Conservation (phyloP, 139 green algal genomes). For the Chlorokybus atmophyticus region DNA sequence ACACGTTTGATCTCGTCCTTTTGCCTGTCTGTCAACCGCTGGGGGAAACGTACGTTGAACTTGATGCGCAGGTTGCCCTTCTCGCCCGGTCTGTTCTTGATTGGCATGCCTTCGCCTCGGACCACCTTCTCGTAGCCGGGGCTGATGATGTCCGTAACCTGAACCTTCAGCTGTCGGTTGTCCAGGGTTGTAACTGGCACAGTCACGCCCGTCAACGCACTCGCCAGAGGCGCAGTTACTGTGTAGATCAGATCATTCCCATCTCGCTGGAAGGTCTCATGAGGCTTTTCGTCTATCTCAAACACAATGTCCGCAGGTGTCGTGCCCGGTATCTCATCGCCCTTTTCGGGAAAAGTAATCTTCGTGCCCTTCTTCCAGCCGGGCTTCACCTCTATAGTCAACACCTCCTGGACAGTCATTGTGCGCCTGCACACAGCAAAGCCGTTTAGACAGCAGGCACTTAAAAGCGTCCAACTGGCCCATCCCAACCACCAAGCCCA, state of each 20-base stretch:
- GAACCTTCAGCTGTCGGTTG: conserved; percentile 13
- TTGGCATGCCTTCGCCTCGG: conserved; percentile 31
- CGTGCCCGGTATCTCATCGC: conserved; percentile 63
- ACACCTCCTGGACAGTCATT: conserved; percentile 53
- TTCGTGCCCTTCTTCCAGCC: conserved; percentile 91
- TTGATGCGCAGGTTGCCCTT: conserved; percentile 30
- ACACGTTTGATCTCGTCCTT: conserved; percentile 16
- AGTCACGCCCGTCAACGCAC: conserved; percentile 16
- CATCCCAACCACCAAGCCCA: too few species aligned
- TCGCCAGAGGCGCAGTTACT: conserved; percentile 7
- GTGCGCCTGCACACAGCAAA: conserved; percentile 22
- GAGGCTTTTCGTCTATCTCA: conserved; percentile 76
- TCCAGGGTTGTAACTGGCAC: conserved; percentile 27
- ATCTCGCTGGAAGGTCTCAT: conserved; percentile 63
- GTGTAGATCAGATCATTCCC: conserved; percentile 68
- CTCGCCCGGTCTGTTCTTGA: conserved; percentile 25
- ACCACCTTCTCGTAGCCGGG: conserved; percentile 32
- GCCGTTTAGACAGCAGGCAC: too few species aligned
- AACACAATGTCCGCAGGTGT: conserved; percentile 79
- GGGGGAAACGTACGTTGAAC: conserved; percentile 34
- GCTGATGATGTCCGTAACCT: conserved; percentile 25
- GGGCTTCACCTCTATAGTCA: conserved; percentile 76
- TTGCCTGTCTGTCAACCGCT: conserved; percentile 12
- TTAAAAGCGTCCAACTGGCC: too few species aligned
- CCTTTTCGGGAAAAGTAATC: conserved; percentile 80